Base-by-base conservation (phyloP, 805 yeast species). In the Saccharomycopsis capsularis region DNA sequence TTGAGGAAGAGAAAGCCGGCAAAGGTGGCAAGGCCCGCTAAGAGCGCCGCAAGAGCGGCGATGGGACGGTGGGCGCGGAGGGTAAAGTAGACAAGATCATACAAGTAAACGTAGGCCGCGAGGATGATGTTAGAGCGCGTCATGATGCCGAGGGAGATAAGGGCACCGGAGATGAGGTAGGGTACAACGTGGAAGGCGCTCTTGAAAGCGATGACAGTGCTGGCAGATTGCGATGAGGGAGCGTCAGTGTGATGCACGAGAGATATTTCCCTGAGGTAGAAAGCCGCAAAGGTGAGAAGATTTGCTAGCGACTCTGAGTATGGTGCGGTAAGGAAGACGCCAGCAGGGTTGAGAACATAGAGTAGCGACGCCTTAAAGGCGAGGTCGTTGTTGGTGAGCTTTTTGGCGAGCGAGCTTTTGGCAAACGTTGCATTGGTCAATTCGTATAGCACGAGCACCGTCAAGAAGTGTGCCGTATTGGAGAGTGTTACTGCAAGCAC, bases 291-390 rank as follows among this genome's bases (percentile, higher is more conserved):
- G 29, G 85, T 68, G 38, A 81, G 62, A 13, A 81, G 64, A 22
- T 86, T 81, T 35, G 88, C 80, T 16, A 76, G 56, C 19, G 88
- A 76, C 64, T 91, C 99, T 0, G 95, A 72, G 62, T 90, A 91
- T 2, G 85, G 78, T 1, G 81, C 74, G 0, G 83, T 70, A 37
- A 86, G 67, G 59, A 89, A 91, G 0, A 88, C 74, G 0, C 95
- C 95, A 0, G 87, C 89, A 2, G 95, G 88, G 18, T 84, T 78
- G n/a, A 83, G 51, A 1, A 80, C 62, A 53, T 75, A 81, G 15
- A 84, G 57, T 3, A 73, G 43, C 0, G 80, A 65, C 0, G 75
- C 59, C 35, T 61, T 60, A 15, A 61, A 45, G 2, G 77, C 64
- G n/a, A 66, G 41, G 30, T 53, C 39, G 4, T 48, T 40, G 13